Evolutionary conservation across 768 basidiomycete genomes (phyloP).

Genomic region (Pleurotus giganteus): DNA sequence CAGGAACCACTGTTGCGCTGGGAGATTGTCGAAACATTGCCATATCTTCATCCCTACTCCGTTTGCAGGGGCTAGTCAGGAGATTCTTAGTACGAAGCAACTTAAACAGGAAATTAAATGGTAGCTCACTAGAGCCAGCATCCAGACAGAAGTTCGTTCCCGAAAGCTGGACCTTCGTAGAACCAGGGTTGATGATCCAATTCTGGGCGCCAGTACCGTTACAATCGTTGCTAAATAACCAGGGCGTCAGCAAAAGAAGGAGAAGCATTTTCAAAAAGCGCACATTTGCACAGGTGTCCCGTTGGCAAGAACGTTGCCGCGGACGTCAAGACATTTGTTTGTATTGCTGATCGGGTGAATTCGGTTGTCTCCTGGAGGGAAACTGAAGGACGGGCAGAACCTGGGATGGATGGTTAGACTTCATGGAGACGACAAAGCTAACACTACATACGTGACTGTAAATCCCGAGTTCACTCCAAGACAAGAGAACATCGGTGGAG

Average conservation of each 20-base stretch:
- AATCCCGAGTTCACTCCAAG: background rate
- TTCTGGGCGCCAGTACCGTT: conserved; percentile 28
- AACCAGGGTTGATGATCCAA: conserved; percentile 28
- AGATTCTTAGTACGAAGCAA: background rate
- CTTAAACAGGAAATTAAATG: background rate
- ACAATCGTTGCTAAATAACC: conserved; percentile 29
- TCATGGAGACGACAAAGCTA: background rate
- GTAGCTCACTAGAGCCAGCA: conserved; percentile 28
- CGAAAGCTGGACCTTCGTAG: conserved; percentile 25
- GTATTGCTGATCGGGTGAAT: conserved; percentile 26
- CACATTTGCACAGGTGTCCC: conserved; percentile 28
- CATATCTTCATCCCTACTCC: conserved; percentile 7
- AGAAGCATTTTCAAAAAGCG: background rate
- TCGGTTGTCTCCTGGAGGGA: conserved; percentile 15
- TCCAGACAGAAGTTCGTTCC: conserved; percentile 32
- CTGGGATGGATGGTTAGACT: conserved; percentile 12
- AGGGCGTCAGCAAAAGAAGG: background rate
- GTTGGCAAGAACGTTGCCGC: conserved; percentile 22
- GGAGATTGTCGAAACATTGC: conserved; percentile 6
- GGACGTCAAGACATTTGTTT: conserved; percentile 27
- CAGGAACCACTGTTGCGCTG: conserved; percentile 6
- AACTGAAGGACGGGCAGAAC: conserved; percentile 18
- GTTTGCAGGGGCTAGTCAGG: conserved; percentile 2
- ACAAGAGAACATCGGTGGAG: background rate
- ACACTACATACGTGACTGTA: conserved; percentile 16